phyloP scores from a whole-genome alignment of 768 basidiomycete genomes.

The Lactarius hengduanensis region DNA sequence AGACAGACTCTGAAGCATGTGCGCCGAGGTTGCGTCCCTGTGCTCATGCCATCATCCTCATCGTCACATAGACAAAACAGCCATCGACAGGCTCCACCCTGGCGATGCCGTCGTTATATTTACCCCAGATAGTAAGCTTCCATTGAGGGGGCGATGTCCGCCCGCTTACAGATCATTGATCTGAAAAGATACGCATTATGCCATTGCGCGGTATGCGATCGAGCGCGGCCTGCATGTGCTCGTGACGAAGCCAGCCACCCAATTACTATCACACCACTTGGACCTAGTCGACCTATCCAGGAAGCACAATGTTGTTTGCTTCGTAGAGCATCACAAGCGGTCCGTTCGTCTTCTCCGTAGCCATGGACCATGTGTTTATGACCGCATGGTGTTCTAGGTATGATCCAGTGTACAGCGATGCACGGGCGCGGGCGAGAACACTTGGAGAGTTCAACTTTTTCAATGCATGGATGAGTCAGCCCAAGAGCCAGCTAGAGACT shows the following conservation, averaged over 20 bases:
- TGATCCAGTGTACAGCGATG: conserved; percentile 93
- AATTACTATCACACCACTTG: conserved; percentile 80
- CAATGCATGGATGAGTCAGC: conserved; percentile 97
- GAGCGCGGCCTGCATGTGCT: conserved; percentile 85
- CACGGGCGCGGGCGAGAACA: conserved; percentile 67
- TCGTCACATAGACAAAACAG: conserved; percentile 61
- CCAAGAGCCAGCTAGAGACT: conserved; percentile 91
- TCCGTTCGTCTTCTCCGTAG: conserved; percentile 32
- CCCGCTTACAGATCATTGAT: background rate
- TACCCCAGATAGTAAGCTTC: conserved; percentile 77
- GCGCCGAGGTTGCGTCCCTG: conserved; percentile 34
- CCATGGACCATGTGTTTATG: background rate
- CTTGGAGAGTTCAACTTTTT: conserved; percentile 95
- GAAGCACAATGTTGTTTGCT: conserved; percentile 80
- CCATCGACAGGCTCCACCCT: conserved; percentile 72
- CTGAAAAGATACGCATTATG: conserved; percentile 72
- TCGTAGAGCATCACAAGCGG: conserved; percentile 95
- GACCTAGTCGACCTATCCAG: conserved; percentile 72
- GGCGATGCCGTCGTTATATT: conserved; percentile 93
- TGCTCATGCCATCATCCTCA: conserved; percentile 7
- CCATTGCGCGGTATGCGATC: conserved; percentile 84
- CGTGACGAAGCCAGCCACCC: conserved; percentile 90
- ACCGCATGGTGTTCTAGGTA: conserved; percentile 44
- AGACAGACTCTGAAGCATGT: conserved; percentile 81
- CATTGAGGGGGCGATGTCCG: background rate